Evolutionary conservation across 2,329 filamentous ascomycete genomes (phyloP).

Genomic region (Neonectria hederae): DNA sequence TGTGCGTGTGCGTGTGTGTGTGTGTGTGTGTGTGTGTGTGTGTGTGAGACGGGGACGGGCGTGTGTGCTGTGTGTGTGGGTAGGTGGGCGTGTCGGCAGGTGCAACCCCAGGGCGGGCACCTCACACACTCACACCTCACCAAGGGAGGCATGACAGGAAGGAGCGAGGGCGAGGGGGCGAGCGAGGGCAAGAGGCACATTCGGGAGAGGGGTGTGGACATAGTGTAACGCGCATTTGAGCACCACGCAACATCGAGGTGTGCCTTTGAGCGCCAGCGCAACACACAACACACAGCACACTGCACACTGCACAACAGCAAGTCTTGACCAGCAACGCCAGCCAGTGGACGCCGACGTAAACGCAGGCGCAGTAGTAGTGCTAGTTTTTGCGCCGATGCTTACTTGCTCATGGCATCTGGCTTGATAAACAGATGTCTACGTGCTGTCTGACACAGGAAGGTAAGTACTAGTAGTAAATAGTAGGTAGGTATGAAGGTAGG

Average conservation of each 20-base stretch:
- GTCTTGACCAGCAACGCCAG: neutral
- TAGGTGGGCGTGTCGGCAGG: slow-evolving; percentile 11
- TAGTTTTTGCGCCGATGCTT: neutral
- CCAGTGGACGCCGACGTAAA: neutral
- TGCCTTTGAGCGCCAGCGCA: slow-evolving; percentile 21
- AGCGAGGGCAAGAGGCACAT: slow-evolving; percentile 7
- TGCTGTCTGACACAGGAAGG: too few relatives aligned
- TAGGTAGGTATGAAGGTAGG: too few relatives aligned
- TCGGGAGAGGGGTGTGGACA: slow-evolving; percentile 7
- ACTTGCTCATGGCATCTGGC: slow-evolving; percentile 2
- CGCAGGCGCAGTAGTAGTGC: neutral
- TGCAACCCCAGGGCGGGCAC: slow-evolving; percentile 14
- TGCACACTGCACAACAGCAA: slow-evolving; percentile 8
- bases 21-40: slow-evolving; percentile 8
- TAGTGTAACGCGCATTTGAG: slow-evolving; percentile 22
- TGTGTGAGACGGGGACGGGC: slow-evolving; percentile 30
- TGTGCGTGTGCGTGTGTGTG: slow-evolving; percentile 9
- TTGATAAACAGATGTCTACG: neutral
- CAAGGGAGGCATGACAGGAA: slow-evolving; percentile 3
- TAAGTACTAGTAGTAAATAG: too few relatives aligned
- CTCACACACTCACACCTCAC: slow-evolving; percentile 4
- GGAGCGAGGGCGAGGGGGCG: slow-evolving; percentile 5
- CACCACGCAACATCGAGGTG: slow-evolving; percentile 24
- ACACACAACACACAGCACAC: slow-evolving; percentile 15
- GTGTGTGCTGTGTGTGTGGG: slow-evolving; percentile 29